Base-by-base conservation (phyloP, 257 asterid genomes). In the Solanum etuberosum region DNA sequence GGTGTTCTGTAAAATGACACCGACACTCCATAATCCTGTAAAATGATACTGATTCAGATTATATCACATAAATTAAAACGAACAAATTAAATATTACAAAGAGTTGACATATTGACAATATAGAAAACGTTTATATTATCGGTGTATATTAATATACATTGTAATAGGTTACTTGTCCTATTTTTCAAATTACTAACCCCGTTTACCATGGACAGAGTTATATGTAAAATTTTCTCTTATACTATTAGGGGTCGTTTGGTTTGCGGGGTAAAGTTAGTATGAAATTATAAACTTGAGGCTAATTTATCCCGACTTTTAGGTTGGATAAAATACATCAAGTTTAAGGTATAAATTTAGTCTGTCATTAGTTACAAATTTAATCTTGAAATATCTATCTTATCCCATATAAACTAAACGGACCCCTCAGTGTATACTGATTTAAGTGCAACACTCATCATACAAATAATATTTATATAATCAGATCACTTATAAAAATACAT, bases 1-100 rank as follows among this genome's bases (percentile, higher is more conserved):
- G 97, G 96, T 12, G 99, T 98, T 84, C 89, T 91, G 91, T 97
- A 93, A 87, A 90, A 97, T 86, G 99, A 95, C 88, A 97, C 93
- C 73, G 97, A n/a, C 72, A 96, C 90, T 16, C 95, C 96, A 77
- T 94, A 97, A 5, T 96, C 99, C 99, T 96, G 92, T 74, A 54
- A 54, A 18, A 18, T 54, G n/a, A 54, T 54, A 57, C 0, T 0
- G 5, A 57, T 20, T 57, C 23, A 15, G 0, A 29, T 7, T 29
- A 15, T 68, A 20, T 68, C 12, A 68, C 76, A 29, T 68, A 70
- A 31, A 70, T 70, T 70, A 9, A 29, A 14, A 15, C 2, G 0
- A 35, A 70, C 1, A 3, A 20, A 70, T 5, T 27, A 67, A 1
- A 32, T 70, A 70, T 68, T 0, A 23, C 70, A 23, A 13, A 67